Evolutionary conservation across 805 yeast genomes (phyloP).

Genomic region (Saccharomycopsis microspora): DNA sequence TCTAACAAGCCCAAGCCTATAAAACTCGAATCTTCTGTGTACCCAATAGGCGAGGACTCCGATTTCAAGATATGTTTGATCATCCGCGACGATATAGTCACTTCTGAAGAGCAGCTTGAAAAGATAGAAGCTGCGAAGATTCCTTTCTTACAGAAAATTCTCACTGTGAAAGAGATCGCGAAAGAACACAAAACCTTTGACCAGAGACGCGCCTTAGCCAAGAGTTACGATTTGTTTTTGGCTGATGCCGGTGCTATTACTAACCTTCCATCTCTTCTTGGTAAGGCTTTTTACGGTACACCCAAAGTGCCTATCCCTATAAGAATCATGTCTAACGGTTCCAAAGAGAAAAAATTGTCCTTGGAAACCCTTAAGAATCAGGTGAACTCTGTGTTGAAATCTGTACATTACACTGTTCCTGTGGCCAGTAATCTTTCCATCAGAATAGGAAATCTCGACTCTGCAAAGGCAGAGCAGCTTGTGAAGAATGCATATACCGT

Average conservation of each 20-base stretch:
- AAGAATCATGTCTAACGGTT: conserved; percentile 21
- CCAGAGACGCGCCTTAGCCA: conserved; percentile 63
- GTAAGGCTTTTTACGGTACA: conserved; percentile 68
- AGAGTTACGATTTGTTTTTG: conserved; percentile 64
- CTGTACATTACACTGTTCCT: conserved; percentile 57
- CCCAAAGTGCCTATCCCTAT: conserved; percentile 62
- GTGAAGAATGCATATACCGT: conserved; percentile 48
- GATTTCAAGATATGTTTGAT: conserved; percentile 51
- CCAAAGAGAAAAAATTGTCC: conserved; percentile 30
- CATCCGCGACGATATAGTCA: conserved; percentile 50
- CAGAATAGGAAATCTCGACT: conserved; percentile 52
- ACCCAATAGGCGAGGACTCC: conserved; percentile 28
- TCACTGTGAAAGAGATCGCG: conserved; percentile 66
- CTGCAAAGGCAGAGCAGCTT: conserved; percentile 12
- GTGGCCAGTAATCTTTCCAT: conserved; percentile 59
- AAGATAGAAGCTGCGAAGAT: conserved; percentile 35
- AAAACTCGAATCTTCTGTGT: conserved; percentile 19
- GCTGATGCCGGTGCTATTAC: conserved; percentile 78
- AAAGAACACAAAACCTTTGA: conserved; percentile 84
- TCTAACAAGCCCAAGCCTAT: conserved; percentile 29
- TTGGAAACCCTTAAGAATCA: conserved; percentile 43
- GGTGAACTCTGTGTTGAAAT: conserved; percentile 42
- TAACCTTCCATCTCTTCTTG: conserved; percentile 71
- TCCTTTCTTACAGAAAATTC: conserved; percentile 26
- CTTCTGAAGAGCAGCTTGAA: conserved; percentile 29